phyloP scores from a whole-genome alignment of 2,329 filamentous ascomycete genomes.

The Colletotrichum sublineola region DNA sequence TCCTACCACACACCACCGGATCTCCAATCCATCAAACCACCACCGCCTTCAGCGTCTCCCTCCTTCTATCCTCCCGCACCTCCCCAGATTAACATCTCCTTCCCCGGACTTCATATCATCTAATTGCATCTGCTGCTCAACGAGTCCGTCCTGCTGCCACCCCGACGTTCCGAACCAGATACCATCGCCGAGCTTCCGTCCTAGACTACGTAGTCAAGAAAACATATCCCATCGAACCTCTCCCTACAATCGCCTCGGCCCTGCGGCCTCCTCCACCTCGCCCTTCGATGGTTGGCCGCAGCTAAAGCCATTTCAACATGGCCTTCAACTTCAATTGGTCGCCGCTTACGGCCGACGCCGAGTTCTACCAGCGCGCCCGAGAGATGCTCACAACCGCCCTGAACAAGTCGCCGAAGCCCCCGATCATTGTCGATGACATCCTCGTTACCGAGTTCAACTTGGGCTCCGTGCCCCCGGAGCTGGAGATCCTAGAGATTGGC shows the following conservation, averaged over 20 bases:
- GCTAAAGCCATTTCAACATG: constrained; percentile 75
- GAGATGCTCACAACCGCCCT: constrained; percentile 94
- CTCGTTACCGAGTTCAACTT: constrained; percentile 98
- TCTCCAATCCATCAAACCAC: constrained; percentile 18
- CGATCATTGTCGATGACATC: constrained; percentile 99
- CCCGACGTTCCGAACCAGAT: not conserved
- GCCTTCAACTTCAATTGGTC: constrained; percentile 99
- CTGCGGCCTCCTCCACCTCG: constrained; percentile 33
- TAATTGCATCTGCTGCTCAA: constrained; percentile 31
- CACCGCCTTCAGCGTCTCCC: constrained; percentile 15
- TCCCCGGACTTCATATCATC: constrained; percentile 31
- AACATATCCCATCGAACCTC: constrained; percentile 13
- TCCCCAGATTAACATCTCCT: constrained; percentile 16
- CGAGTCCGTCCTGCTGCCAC: constrained; percentile 27
- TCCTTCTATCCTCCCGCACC: constrained; percentile 19
- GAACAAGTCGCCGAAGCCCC: constrained; percentile 97
- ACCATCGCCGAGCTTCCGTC: constrained; percentile 7
- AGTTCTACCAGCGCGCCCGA: constrained; percentile 89
- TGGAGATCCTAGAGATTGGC: constrained; percentile 98
- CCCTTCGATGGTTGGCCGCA: constrained; percentile 44
- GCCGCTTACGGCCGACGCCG: constrained; percentile 94
- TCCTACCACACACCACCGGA: constrained; percentile 24
- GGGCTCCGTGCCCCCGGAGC: constrained; percentile 90
- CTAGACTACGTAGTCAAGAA: constrained; percentile 14
- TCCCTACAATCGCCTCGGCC: constrained; percentile 20